Base-by-base conservation (phyloP, 2,329 filamentous ascomycete genomes). In the Aureobasidium sp. region DNA sequence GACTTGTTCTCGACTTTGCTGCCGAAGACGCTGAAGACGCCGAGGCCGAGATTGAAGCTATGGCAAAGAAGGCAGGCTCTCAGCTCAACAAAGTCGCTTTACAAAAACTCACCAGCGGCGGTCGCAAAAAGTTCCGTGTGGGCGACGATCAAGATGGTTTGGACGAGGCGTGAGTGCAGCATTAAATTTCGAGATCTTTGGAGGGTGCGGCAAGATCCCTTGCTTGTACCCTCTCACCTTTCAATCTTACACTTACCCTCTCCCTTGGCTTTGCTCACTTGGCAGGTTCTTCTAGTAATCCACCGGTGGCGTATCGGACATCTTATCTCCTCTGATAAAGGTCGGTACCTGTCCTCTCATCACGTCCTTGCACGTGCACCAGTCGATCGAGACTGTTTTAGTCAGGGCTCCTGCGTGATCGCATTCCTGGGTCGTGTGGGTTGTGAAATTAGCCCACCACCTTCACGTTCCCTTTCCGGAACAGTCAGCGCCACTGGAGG, bases 31-130 rank as follows among this genome's bases (percentile, higher is more conserved):
- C 90, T 42, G 82, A 94, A 67, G 92, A 97, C 77, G 87, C 94
- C 3, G 94, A 99, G 78, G 91, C 92, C 76, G 92, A 97, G 77
- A 94, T 99, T 72, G 87, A 89, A 73, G 93, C 91, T 79, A 96
- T 99, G 88, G 90, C 96, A 77, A 89, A 90, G 82, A 99, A 97
- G 82, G 88, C 95, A 71, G 90, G 90, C 64, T 85, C 87, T 64
- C 93, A 97, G 78, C 85, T 89, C 74, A 90, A 95, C 78, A 94
- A 92, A 78, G 88, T 97, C 70, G 89, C 90, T 68, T 79, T 96
- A 71, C 91, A 96, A 77, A 87, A 91, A 74, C 86, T 97, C 71
- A 93, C 89, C 66, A 89, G 88, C 69, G 84, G 84, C 71, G 89
- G 89, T 69, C 85, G 92, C 71, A 91, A 88, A 76, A 96, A 90